Percentiles rank a stretch among this genome's conserved stretches.
These are phyloP conservation scores for Fallopia convolvulus DNA, from an alignment of 148 eudicot species.

Conservation along the genomic window DNA sequence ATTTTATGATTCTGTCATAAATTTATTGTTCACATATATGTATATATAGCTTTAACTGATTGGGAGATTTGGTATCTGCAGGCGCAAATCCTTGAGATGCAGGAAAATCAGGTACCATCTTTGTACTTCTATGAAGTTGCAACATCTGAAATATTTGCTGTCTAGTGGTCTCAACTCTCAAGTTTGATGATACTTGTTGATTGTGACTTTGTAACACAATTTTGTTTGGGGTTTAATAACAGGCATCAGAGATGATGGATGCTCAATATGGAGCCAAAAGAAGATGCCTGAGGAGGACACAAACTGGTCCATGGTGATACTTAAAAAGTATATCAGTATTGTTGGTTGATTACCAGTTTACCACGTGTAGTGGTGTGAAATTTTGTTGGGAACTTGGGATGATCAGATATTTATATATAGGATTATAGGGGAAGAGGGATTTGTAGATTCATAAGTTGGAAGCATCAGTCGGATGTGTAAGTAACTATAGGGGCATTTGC, in stretches of 20 bases:
- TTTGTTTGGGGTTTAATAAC: neutral
- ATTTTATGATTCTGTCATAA: neutral
- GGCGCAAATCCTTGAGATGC: slow-evolving; percentile 67
- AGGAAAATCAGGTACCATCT: slow-evolving; percentile 71
- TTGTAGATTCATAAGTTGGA: neutral
- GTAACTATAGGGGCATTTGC: neutral
- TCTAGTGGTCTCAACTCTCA: neutral
- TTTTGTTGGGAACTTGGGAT: neutral
- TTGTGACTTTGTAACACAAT: neutral
- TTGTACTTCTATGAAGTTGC: neutral
- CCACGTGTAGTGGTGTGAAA: neutral
- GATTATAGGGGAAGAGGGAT: neutral
- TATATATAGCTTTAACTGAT: neutral
- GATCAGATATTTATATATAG: neutral
- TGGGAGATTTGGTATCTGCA: slow-evolving; percentile 17
- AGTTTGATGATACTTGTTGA: neutral
- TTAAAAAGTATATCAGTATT: neutral
- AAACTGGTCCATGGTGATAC: slow-evolving; percentile 70
- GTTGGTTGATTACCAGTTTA: neutral
- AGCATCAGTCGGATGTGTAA: neutral
- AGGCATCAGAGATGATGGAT: slow-evolving; percentile 61
- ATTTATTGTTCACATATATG: neutral
- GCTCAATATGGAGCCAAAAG: slow-evolving; percentile 43
- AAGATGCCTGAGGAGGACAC: slow-evolving; percentile 66
- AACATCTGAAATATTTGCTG: neutral